Evolutionary conservation across 225 moss, liverwort and hornwort genomes (phyloP).

Genomic region (Sphagnum tenellum): DNA sequence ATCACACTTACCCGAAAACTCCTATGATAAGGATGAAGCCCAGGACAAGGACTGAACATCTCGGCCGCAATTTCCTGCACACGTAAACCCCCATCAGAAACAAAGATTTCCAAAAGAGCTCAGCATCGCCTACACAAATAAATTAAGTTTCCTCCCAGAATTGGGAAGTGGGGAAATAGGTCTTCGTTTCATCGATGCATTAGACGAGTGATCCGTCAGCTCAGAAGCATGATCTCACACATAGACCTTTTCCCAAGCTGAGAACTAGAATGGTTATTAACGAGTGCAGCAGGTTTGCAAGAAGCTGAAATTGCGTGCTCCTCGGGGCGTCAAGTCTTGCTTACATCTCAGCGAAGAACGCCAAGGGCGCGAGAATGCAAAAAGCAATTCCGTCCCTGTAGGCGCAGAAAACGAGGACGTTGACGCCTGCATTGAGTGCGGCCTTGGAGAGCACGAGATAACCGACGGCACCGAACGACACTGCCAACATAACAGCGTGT

Average conservation of each 20-base stretch:
- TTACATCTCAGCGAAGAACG: conserved; percentile 28
- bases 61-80: conserved; percentile 25
- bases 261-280: too few relatives aligned
- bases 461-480: conserved; percentile 18
- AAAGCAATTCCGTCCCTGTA: conserved; percentile 37
- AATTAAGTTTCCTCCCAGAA: not conserved
- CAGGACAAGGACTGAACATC: conserved; percentile 22
- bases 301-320: too few relatives aligned
- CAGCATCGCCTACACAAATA: not conserved
- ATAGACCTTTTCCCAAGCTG: too few relatives aligned
- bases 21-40: conserved; percentile 24
- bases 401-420: conserved; percentile 30
- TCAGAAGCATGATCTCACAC: too few relatives aligned
- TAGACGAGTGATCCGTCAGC: too few relatives aligned
- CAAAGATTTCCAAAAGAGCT: not conserved
- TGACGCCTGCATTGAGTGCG: conserved; percentile 18
- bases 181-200: too few relatives aligned
- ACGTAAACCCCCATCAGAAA: not conserved
- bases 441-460: conserved; percentile 32
- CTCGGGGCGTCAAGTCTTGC: too few relatives aligned
- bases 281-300: too few relatives aligned
- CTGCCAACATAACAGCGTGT: conserved; percentile 15
- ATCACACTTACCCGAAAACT: conserved; percentile 19
- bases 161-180: not conserved
- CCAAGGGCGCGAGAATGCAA: conserved; percentile 17